Percentiles rank a stretch among this genome's conserved stretches.
phyloP scores from a whole-genome alignment of 257 asterid species.

The Solanum sitiens region DNA sequence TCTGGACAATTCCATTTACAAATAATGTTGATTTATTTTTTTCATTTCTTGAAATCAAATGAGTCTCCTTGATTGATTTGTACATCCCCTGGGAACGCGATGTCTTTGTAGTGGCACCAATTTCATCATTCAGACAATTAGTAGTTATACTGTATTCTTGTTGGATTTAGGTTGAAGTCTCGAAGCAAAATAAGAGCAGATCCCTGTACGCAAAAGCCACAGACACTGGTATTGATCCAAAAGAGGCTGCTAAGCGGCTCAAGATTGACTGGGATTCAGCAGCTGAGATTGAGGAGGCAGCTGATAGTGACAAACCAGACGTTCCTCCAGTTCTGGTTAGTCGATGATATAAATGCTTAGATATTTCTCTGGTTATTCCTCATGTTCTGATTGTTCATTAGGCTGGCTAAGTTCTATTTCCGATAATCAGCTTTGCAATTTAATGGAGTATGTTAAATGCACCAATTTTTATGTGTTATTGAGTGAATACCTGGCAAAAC shows the following conservation, averaged over 20 bases:
- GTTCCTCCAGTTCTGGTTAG: conserved; percentile 81
- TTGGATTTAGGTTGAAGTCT: conserved; percentile 40
- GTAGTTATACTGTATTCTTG: neutral
- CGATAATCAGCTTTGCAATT: neutral
- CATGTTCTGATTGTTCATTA: neutral
- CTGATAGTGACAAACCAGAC: conserved; percentile 44
- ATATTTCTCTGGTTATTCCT: neutral
- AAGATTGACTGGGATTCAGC: conserved; percentile 94
- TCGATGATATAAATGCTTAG: neutral
- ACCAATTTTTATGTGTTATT: neutral
- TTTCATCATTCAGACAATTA: neutral
- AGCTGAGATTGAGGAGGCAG: conserved; percentile 67
- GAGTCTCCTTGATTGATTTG: neutral
- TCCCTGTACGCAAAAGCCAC: conserved; percentile 80
- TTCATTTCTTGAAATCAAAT: neutral
- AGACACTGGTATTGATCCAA: conserved; percentile 72
- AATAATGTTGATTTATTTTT: neutral
- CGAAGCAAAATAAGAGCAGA: conserved; percentile 42
- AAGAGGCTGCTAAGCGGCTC: conserved; percentile 83
- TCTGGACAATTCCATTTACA: neutral
- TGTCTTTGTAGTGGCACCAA: neutral
- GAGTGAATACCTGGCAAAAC: neutral
- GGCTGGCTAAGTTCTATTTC: neutral
- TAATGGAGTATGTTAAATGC: neutral
- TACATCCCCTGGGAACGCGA: neutral